Base-by-base conservation (phyloP, 2,329 filamentous ascomycete genomes). In the Phaeophleospora eucalypticola region DNA sequence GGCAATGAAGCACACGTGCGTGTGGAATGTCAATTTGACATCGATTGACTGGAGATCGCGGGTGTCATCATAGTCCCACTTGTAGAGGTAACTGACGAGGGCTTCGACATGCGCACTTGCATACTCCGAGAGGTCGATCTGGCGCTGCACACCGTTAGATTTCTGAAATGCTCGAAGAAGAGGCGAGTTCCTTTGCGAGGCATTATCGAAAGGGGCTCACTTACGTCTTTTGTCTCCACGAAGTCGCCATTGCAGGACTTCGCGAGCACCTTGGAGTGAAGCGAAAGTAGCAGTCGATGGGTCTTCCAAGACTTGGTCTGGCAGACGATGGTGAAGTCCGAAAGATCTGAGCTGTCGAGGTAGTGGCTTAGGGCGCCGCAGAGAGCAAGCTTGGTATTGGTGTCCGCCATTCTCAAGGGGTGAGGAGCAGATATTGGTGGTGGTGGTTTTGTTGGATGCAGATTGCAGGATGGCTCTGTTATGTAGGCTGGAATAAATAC, bases 201-300 rank as follows among this genome's bases (percentile, higher is more conserved):
- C n/a, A n/a, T n/a, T n/a, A n/a, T n/a, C n/a, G n/a, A n/a, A n/a
- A n/a, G n/a, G n/a, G n/a, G n/a, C n/a, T n/a, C 24, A 29, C 24
- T 29, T 12, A 29, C 24, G 12, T 29, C 24, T 29, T 7, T 29
- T 29, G 24, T 32, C 21, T 43, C 52, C 40, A 46, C 46, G 44
- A 50, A 55, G 12, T 44, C 33, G 4, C 47, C 46, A 16, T 45
- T 27, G 21, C 36, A 45, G 10, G 44, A 41, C 21, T 52, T 47
- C 2, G 36, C 42, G 21, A 62, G 52, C 39, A 56, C 59, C 7
- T 52, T 43, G 4, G 57, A 60, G n/a, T 54, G 52, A n/a, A 49
- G 6, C 14, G 55, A 59, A 6, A 62, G 20, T 10, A 57, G 37
- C 2, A 41, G 27, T 36, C 56, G 56, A 46, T 60, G 54, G 1